Conservation (phyloP, 2,329 filamentous ascomycete genomes). For the Decorospora gaudefroyi region DNA sequence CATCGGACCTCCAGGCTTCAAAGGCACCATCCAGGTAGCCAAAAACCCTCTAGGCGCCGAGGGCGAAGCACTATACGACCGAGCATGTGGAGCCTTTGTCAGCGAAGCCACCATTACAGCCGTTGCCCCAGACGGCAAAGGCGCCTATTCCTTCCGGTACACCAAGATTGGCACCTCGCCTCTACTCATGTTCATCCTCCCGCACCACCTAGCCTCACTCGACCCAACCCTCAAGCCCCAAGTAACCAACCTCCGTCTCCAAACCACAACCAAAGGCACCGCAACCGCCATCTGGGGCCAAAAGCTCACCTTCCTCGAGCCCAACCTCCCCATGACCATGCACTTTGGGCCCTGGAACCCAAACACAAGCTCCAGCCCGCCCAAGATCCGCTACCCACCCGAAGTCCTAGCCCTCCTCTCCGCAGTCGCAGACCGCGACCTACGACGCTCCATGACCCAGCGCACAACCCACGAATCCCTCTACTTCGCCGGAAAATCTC, state of each 20-base stretch:
- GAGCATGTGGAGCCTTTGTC: slow-evolving; percentile 75
- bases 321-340: slow-evolving; percentile 71
- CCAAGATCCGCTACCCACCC: slow-evolving; percentile 45
- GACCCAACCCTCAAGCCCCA: slow-evolving; percentile 59
- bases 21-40: slow-evolving; percentile 78
- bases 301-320: slow-evolving; percentile 70
- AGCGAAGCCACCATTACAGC: slow-evolving; percentile 67
- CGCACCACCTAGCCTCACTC: slow-evolving; percentile 82
- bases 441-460: slow-evolving; percentile 73
- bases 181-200: slow-evolving; percentile 83
- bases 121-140: slow-evolving; percentile 58
- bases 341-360: slow-evolving; percentile 79
- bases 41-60: slow-evolving; percentile 67
- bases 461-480: slow-evolving; percentile 81
- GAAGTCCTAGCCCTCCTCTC: slow-evolving; percentile 64
- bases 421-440: slow-evolving; percentile 69
- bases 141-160: slow-evolving; percentile 74
- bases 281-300: slow-evolving; percentile 69
- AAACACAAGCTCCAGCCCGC: slow-evolving; percentile 41
- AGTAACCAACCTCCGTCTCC: slow-evolving; percentile 63
- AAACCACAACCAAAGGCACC: slow-evolving; percentile 83
- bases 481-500: slow-evolving; percentile 80
- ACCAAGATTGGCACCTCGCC: slow-evolving; percentile 69
- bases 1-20: slow-evolving; percentile 68
- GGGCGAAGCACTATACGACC: slow-evolving; percentile 73